Percentiles rank a stretch among this genome's conserved stretches.
Evolutionary conservation across 805 yeast species (phyloP).

Genomic region (Maudiozyma barnettii): DNA sequence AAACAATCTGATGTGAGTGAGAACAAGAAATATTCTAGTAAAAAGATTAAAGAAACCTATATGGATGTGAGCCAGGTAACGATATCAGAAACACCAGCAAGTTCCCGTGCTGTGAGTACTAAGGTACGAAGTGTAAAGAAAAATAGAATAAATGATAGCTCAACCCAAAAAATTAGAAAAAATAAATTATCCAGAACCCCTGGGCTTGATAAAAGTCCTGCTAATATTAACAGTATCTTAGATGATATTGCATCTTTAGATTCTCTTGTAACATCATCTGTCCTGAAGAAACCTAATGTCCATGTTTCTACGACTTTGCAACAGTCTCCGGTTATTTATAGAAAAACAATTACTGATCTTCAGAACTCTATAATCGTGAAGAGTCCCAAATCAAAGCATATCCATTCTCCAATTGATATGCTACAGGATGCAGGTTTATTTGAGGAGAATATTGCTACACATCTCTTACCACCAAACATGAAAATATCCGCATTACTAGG

Average conservation of each 20-base stretch:
- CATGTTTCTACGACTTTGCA: slow-evolving; percentile 10
- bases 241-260: slow-evolving; percentile 20
- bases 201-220: background rate
- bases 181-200: background rate
- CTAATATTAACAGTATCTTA: slow-evolving; percentile 9
- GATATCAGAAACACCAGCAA: background rate
- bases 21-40: background rate
- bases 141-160: background rate
- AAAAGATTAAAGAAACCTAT: background rate
- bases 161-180: background rate
- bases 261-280: slow-evolving; percentile 22
- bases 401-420: background rate
- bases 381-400: background rate
- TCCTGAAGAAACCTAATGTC: slow-evolving; percentile 12
- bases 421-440: background rate
- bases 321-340: slow-evolving; percentile 18
- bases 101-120: background rate
- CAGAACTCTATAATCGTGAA: slow-evolving; percentile 1
- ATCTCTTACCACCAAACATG: background rate
- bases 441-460: too few species aligned
- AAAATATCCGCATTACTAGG: background rate
- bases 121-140: background rate
- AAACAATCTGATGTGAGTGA: background rate
- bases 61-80: background rate
- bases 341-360: slow-evolving; percentile 43